Percentiles rank a stretch among this genome's conserved stretches.
Conservation (phyloP, 176 grass and related monocot species). For the maize (Zea mays) region Zm-B73-REFERENCE-NAM-5.0 NC_050103.1:141732001-141732500, state of each 20-base stretch:
- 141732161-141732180: not conserved
- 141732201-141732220: not conserved
- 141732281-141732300: conserved; percentile 2
- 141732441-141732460: not conserved
- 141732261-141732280: not conserved
- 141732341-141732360: not conserved
- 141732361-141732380: not conserved
- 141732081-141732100: conserved; percentile 80
- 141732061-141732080: conserved; percentile 86
- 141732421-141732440: not conserved
- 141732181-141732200: conserved; percentile 5
- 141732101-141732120: conserved; percentile 93
- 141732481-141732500: conserved; percentile 3
- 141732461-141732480: not conserved
- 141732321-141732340: conserved; percentile 3
- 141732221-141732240: not conserved
- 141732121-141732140: conserved; percentile 25
- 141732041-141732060: conserved; percentile 62
- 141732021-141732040: conserved; percentile 52
- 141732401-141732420: conserved; percentile 2
- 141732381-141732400: not conserved
- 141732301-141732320: conserved; percentile 10
- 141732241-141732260: not conserved
- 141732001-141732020: conserved; percentile 87
- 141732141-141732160: not conserved